Evolutionary conservation across 495 filamentous ascomycete genomes (phyloP), one percentile per base, ranked within the genome.

Genomic region (Aspergillus baeticus): DNA sequence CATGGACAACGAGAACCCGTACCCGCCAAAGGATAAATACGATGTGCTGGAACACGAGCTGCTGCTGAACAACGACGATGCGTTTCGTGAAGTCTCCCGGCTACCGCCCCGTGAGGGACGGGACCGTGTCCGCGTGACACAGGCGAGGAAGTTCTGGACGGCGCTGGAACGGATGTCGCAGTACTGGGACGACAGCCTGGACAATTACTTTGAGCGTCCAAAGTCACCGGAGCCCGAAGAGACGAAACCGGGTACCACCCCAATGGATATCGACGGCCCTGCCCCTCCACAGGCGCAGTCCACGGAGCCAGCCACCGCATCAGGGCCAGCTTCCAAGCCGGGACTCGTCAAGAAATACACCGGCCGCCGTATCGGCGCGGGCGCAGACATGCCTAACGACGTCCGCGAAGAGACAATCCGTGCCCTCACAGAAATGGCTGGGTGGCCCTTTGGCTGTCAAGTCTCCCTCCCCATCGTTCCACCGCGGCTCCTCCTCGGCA

Each of bases 401-500:
- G 83, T 84, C 59, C 88, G 90, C 23, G 81, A 88, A 35, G 85
- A 87, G 31, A 78, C 86, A 13, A 69, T 95, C 29, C 77, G 82
- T 8, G 79, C 84, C 13, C 88, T 96, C 55, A 69, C 94, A 29
- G 92, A 96, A 72, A 82, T 89, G 39, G 82, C 88, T 1, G 81
- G 85, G 7, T 95, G 90, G 81, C 84, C 88, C 33, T 94, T 92
- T 65, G 84, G 84, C 20, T 91, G 88, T 70, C 88, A 87, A 47
- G 79, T 90, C 37, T 73, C 80, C 0, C 72, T 83, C 13, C 81
- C 89, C 5, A 78, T 84, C 8, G 67, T 77, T 14, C 84, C 84
- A 35, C 89, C 88, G 2, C 77, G 84, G 18, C 67, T 92, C 1
- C 72, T 81, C 22, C 67, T 91, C 18, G 71, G 77, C 35, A 73